These are phyloP conservation scores for Gossypioides kirkii DNA, from an alignment of 345 rosid genomes.

Conservation along the genomic window DNA sequence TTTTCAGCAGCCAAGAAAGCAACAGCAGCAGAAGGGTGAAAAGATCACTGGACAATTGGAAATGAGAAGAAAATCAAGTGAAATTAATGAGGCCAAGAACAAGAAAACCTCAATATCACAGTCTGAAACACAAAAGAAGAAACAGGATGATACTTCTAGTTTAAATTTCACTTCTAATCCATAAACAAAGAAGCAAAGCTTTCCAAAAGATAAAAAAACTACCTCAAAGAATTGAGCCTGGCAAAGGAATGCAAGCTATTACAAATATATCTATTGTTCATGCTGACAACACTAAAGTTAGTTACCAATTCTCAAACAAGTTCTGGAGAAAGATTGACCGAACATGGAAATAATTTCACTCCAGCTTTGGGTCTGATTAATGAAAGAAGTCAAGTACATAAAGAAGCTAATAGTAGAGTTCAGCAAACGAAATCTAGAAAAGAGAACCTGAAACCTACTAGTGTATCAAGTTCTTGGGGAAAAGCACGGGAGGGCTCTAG, in stretches of 20 bases:
- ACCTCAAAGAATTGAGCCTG: conserved; percentile 33
- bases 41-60: too few species aligned
- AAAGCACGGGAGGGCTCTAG: conserved; percentile 32
- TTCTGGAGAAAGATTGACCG: too few species aligned
- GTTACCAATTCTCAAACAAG: conserved; percentile 31
- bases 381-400: too few species aligned
- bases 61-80: too few species aligned
- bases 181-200: conserved; percentile 31
- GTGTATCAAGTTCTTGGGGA: conserved; percentile 27
- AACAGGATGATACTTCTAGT: conserved; percentile 28
- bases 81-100: too few species aligned
- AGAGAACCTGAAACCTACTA: conserved; percentile 24
- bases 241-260: conserved; percentile 35
- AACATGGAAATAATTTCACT: too few species aligned
- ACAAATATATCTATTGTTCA: conserved; percentile 32
- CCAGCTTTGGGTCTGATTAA: too few species aligned
- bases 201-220: conserved; percentile 28
- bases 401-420: too few species aligned
- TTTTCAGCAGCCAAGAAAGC: too few species aligned
- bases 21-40: too few species aligned
- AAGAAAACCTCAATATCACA: too few species aligned
- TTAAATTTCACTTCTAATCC: conserved; percentile 29
- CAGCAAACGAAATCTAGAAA: conserved; percentile 27
- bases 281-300: conserved; percentile 29
- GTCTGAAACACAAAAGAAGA: conserved; percentile 34